phyloP scores from a whole-genome alignment of 139 green algal species.

The Coelastrella sp. region DNA sequence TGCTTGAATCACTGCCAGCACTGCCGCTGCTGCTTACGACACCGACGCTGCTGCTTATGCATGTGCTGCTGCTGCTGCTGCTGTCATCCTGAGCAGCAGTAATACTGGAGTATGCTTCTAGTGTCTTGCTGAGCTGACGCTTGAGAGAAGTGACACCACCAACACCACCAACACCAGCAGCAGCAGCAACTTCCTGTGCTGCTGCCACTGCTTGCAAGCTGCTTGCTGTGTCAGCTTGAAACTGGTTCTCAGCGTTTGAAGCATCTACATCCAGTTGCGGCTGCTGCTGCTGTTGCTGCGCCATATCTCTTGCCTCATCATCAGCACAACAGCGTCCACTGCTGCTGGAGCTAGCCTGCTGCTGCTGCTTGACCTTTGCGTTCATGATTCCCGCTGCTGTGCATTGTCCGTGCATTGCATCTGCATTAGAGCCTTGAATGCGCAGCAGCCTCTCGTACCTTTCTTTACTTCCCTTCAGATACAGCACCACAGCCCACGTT shows the following conservation, averaged over 20 bases:
- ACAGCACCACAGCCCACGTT: neutral
- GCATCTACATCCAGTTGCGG: neutral
- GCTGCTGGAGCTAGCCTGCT: neutral
- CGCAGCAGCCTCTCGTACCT: neutral
- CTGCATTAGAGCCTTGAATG: no score
- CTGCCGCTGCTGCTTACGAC: neutral
- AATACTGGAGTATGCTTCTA: no score
- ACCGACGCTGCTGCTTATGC: neutral
- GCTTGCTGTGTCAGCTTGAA: neutral
- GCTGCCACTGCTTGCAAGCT: neutral
- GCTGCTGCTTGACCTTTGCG: neutral
- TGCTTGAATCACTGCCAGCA: neutral
- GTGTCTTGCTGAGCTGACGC: no score
- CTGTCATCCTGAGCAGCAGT: no score
- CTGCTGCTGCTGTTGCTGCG: slow-evolving; percentile 25
- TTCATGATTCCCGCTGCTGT: neutral
- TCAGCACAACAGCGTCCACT: neutral
- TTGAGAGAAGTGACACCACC: no score
- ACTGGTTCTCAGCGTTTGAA: neutral
- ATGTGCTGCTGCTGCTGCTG: neutral
- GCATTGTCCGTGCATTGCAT: neutral
- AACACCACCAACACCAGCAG: neutral
- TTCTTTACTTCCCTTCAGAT: neutral
- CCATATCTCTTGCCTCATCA: neutral
- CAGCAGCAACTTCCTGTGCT: no score